Evolutionary conservation across 345 rosid species (phyloP).

Genomic region (Iberis pinnata): DNA sequence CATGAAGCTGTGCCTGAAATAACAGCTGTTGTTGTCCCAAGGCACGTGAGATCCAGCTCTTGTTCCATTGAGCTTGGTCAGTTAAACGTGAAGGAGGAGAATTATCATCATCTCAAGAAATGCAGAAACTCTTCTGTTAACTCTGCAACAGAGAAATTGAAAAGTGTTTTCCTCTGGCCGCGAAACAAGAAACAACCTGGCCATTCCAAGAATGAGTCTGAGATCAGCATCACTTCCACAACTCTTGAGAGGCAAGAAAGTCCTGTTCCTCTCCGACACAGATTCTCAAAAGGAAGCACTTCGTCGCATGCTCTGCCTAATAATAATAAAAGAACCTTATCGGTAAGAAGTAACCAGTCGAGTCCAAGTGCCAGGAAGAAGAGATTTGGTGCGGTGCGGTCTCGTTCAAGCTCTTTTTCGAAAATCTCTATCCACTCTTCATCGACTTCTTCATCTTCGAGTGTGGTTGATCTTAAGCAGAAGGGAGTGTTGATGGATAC

Average conservation of each 20-base stretch:
- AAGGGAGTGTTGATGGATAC: conserved; percentile 44
- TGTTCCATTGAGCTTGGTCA: conserved; percentile 44
- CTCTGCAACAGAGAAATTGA: conserved; percentile 51
- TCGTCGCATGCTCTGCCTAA: conserved; percentile 34
- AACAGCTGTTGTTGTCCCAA: conserved; percentile 36
- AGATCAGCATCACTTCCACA: conserved; percentile 21
- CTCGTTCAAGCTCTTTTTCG: conserved; percentile 77
- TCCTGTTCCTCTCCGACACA: conserved; percentile 54
- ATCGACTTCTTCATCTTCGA: conserved; percentile 39
- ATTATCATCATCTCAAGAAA: conserved; percentile 33
- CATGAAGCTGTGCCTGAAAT: conserved; percentile 42
- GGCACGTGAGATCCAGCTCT: conserved; percentile 44
- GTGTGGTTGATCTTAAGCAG: conserved; percentile 49
- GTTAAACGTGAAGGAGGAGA: conserved; percentile 37
- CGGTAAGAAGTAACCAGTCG: conserved; percentile 71
- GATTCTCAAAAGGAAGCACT: conserved; percentile 42
- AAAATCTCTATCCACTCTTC: conserved; percentile 45
- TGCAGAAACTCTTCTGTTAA: conserved; percentile 40
- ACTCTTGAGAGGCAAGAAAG: conserved; percentile 27
- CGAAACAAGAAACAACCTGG: conserved; percentile 36
- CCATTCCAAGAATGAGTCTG: conserved; percentile 30
- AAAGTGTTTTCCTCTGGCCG: conserved; percentile 64
- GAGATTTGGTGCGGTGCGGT: conserved; percentile 43
- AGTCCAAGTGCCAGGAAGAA: conserved; percentile 78
- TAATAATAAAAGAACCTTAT: conserved; percentile 51